Percentiles rank a stretch among this genome's conserved stretches.
These are phyloP conservation scores for Pichia heedii DNA, from an alignment of 805 yeast species.

Conservation along the genomic window DNA sequence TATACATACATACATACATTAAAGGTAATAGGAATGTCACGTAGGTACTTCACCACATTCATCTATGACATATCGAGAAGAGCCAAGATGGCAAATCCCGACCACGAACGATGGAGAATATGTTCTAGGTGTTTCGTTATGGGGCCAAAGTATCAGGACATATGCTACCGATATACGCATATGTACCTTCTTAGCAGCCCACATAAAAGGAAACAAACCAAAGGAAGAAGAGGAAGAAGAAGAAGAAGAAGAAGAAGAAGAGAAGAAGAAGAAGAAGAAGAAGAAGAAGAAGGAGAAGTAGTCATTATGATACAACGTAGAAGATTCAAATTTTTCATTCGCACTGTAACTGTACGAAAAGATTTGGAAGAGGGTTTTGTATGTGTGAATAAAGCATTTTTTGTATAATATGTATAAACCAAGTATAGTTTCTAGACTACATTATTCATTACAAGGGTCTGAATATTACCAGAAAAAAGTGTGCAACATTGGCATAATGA, in stretches of 20 bases:
- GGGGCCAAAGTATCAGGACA: constrained; percentile 50
- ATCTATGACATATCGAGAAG: constrained; percentile 36
- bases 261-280: background rate
- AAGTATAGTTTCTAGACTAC: no score
- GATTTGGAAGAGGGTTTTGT: no score
- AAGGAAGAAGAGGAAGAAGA: background rate
- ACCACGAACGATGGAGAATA: constrained; percentile 66
- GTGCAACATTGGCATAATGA: no score
- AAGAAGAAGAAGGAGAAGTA: background rate
- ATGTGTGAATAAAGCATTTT: no score
- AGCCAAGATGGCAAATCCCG: constrained; percentile 1
- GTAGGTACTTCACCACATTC: constrained; percentile 74
- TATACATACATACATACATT: background rate
- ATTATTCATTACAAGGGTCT: no score
- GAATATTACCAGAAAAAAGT: no score
- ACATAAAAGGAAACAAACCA: background rate
- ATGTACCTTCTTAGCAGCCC: constrained; percentile 9
- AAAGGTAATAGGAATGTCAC: constrained; percentile 39
- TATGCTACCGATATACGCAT: constrained; percentile 6
- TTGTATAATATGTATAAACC: no score
- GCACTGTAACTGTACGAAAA: no score
- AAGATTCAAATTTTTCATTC: no score
- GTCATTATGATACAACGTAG: no score
- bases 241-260: background rate
- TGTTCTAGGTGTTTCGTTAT: constrained; percentile 60